These are phyloP conservation scores for Diplodia scrobiculata DNA, from an alignment of 2,329 filamentous ascomycete species.

Conservation along the genomic window DNA sequence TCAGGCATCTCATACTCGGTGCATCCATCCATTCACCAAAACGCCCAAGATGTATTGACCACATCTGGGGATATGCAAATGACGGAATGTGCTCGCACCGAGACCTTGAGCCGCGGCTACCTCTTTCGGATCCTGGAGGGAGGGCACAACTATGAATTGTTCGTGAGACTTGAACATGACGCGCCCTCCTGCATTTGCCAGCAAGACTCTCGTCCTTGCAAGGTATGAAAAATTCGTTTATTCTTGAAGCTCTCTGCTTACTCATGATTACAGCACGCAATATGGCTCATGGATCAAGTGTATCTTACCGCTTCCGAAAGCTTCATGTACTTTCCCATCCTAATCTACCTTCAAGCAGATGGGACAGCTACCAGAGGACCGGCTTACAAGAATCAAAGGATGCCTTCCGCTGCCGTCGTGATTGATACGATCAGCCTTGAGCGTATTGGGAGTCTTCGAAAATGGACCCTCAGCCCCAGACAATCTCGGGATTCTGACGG, in stretches of 20 bases:
- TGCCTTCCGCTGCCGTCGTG: neutral
- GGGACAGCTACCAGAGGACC: neutral
- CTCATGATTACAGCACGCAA: conserved; percentile 40
- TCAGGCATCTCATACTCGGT: neutral
- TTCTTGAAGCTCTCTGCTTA: conserved; percentile 23
- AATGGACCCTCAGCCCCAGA: neutral
- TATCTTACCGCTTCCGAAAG: conserved; percentile 9
- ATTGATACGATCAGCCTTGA: too few relatives aligned
- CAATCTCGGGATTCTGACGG: neutral
- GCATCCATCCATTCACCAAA: neutral
- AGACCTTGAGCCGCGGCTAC: neutral
- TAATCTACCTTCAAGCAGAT: neutral
- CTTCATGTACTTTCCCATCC: neutral
- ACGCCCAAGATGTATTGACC: neutral
- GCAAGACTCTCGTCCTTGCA: conserved; percentile 38
- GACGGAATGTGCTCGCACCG: neutral
- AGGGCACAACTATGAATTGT: neutral
- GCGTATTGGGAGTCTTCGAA: neutral
- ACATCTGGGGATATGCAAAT: neutral
- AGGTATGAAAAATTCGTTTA: conserved; percentile 34
- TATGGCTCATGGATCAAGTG: conserved; percentile 44
- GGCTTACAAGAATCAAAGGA: neutral
- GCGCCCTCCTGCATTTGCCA: neutral
- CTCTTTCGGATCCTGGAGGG: neutral
- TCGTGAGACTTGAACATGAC: neutral